Evolutionary conservation across 2,329 filamentous ascomycete species (phyloP), one percentile per base, ranked within the genome.

Genomic region (Penicillium freii): DNA sequence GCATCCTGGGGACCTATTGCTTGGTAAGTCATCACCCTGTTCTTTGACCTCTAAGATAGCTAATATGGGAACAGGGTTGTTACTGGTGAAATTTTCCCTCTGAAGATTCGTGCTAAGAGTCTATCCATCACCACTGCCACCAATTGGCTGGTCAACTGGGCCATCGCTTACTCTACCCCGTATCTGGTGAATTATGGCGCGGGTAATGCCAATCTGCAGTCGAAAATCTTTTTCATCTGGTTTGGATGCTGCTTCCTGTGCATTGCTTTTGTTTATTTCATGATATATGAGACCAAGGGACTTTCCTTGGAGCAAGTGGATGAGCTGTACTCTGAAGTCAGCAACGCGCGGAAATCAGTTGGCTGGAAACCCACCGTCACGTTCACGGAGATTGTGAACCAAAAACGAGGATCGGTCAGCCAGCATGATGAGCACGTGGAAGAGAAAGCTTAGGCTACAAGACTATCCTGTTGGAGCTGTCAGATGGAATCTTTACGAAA

Each of bases 281-380:
- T 86, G 75, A 85, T 95, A 68, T 92, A 92, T 70, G 91, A 93
- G 79, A 95, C 91, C 58, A 95, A 94, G 80, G 89, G 89, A 11
- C 81, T 92, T 15, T 86, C 84, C 0, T 83, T 94, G 29, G 91
- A 95, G 75, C 84, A 94, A 74, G 86, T 95, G 56, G 90, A 95
- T 68, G 84, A 90, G 77, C 75, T 92, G 49, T 92, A 92, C 39
- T 77, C 74, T 29, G 87, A 89, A 70, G 81, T 87, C 29, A 44
- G 39, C 27, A 34, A 10, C 23, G 50, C 21, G 27, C 29, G 19
- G 21, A 38, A 29, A 34, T 70, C 66, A 13, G 74, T 78, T 33
- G 86, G 87, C 2, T 80, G 84, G 71, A 72, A 85, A 4, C 34
- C 45, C 17, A 11, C 45, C 7, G 29, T 48, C 19, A 48, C 45